A percentile compares a stretch with the other conserved stretches of the same genome.
phyloP scores from a whole-genome alignment of 139 green algal species.

The Spirogloea muscicola region DNA sequence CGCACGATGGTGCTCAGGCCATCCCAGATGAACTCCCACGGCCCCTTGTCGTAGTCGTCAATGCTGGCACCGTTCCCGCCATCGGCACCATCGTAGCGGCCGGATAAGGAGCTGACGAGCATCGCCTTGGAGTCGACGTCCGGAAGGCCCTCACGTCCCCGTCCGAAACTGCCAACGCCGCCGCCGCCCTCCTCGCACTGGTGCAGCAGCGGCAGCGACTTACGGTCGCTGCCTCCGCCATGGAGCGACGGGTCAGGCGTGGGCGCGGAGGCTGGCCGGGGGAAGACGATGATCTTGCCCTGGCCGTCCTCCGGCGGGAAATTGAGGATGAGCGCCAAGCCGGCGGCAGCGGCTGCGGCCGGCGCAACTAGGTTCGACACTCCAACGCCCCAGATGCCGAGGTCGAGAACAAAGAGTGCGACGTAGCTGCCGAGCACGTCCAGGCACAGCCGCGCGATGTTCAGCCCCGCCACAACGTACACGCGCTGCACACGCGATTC shows the following conservation, averaged over 20 bases:
- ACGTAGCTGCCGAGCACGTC: slow-evolving; percentile 51
- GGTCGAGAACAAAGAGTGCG: slow-evolving; percentile 18
- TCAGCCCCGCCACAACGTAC: slow-evolving; percentile 49
- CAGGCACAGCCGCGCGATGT: slow-evolving; percentile 49
- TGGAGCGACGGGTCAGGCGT: too few species aligned
- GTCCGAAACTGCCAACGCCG: too few species aligned
- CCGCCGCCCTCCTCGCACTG: too few species aligned
- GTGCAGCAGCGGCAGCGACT: too few species aligned
- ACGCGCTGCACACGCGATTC: slow-evolving; percentile 42
- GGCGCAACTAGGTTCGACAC: slow-evolving; percentile 18
- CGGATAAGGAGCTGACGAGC: too few species aligned
- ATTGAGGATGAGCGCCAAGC: slow-evolving; percentile 7
- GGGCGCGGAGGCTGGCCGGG: too few species aligned
- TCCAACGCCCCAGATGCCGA: slow-evolving; percentile 22
- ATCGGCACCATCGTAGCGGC: too few species aligned
- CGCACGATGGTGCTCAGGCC: slow-evolving; percentile 61
- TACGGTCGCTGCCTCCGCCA: too few species aligned
- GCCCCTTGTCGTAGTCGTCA: too few species aligned
- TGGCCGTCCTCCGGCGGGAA: slow-evolving; percentile 14
- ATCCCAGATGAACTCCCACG: slow-evolving; percentile 50
- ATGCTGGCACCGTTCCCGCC: too few species aligned
- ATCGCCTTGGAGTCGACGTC: too few species aligned
- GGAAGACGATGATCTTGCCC: slow-evolving; percentile 32
- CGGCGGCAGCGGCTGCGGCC: not conserved
- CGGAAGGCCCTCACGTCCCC: too few species aligned